Evolutionary conservation across 192 early-diverging fungal genomes (phyloP).

Genomic region (Gamsiella multidivaricata): DNA sequence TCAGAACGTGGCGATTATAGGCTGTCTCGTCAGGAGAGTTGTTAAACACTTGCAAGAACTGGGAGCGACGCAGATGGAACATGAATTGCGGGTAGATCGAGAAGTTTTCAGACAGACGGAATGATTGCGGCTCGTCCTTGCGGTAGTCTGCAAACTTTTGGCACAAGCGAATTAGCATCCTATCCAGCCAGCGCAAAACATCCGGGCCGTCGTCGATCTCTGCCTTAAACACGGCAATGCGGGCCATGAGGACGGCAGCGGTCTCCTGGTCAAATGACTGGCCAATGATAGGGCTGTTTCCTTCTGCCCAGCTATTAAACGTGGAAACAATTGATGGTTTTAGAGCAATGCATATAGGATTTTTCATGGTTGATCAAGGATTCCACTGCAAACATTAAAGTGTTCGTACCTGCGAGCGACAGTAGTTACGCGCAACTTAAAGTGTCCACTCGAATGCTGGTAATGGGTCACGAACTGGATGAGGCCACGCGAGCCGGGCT

Average conservation of each 20-base stretch:
- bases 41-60: conserved; percentile 99
- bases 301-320: conserved; percentile 72
- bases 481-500: conserved; percentile 86
- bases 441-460: conserved; percentile 93
- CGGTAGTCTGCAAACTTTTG: conserved; percentile 97
- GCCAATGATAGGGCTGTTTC: conserved; percentile 84
- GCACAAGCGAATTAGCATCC: conserved; percentile 98
- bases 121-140: conserved; percentile 94
- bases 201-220: conserved; percentile 98
- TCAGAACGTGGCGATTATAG: conserved; percentile 92
- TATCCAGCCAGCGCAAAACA: conserved; percentile 97
- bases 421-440: conserved; percentile 94
- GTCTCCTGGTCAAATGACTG: conserved; percentile 98
- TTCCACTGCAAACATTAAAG: no score
- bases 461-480: conserved; percentile 97
- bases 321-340: neutral
- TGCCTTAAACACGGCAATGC: conserved; percentile 97
- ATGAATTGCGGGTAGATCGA: conserved; percentile 99
- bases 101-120: conserved; percentile 92
- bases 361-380: no score
- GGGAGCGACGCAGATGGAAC: conserved; percentile 97
- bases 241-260: conserved; percentile 96
- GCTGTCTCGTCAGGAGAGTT: conserved; percentile 99
- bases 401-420: conserved; percentile 78
- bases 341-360: no score